Evolutionary conservation across 768 basidiomycete genomes (phyloP).

Genomic region (Tubosaeta sp.): DNA sequence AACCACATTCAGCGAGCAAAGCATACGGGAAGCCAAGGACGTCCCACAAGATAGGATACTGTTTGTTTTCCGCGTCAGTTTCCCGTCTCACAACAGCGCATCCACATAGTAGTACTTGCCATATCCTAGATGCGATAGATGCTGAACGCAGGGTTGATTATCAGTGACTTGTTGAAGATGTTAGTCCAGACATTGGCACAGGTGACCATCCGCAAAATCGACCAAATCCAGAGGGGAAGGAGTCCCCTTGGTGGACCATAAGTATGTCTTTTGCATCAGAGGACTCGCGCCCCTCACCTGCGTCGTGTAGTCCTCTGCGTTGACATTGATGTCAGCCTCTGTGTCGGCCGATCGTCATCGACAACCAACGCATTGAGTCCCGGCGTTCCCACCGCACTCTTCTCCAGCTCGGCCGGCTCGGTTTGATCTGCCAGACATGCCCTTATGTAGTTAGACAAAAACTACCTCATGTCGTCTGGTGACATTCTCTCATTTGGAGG

Average conservation of each 20-base stretch:
- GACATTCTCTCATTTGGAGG: too few relatives aligned
- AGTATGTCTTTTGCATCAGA: too few relatives aligned
- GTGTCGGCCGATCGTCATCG: neutral
- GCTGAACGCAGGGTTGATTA: slow-evolving; percentile 71
- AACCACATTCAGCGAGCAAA: slow-evolving; percentile 16
- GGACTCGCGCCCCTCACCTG: neutral
- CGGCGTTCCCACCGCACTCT: neutral
- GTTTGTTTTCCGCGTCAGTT: neutral
- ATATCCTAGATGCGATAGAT: slow-evolving; percentile 76
- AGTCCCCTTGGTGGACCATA: slow-evolving; percentile 62
- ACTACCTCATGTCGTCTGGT: too few relatives aligned
- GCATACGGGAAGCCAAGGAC: slow-evolving; percentile 74
- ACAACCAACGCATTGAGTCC: slow-evolving; percentile 13
- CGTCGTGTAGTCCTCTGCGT: neutral
- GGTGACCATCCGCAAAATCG: slow-evolving; percentile 38
- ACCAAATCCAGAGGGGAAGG: slow-evolving; percentile 57
- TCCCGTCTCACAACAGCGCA: neutral
- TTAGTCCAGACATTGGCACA: slow-evolving; percentile 70
- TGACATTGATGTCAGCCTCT: neutral
- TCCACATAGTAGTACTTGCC: slow-evolving; percentile 29
- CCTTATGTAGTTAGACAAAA: too few relatives aligned
- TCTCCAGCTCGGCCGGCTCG: neutral
- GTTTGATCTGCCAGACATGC: neutral
- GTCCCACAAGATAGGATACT: slow-evolving; percentile 70
- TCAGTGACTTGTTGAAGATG: slow-evolving; percentile 57